These are phyloP conservation scores for Arctium minus DNA, from an alignment of 129 eudicot genomes.

Conservation along the genomic window DNA sequence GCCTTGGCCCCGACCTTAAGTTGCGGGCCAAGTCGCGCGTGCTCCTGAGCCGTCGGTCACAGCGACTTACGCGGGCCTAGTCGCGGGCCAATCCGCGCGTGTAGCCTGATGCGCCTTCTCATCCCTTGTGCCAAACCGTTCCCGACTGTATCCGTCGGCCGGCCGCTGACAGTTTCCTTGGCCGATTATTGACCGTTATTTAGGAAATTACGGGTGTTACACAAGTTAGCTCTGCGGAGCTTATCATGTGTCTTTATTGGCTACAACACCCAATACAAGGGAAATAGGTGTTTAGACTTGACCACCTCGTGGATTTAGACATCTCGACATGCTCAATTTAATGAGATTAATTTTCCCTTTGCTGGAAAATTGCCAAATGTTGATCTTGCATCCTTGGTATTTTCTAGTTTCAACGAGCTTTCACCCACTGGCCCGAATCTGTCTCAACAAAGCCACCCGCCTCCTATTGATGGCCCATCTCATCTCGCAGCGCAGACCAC, in stretches of 20 bases:
- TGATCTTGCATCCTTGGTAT: neutral
- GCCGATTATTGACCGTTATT: no score
- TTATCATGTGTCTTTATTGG: neutral
- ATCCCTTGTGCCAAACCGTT: no score
- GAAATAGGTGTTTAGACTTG: neutral
- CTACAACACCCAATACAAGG: neutral
- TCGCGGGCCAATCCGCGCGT: no score
- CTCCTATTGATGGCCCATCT: neutral
- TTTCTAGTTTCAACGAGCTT: neutral
- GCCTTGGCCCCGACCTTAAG: no score
- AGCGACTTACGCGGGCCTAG: no score
- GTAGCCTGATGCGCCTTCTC: no score
- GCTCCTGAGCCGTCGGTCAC: no score
- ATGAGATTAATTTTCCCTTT: neutral
- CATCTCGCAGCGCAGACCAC: no score
- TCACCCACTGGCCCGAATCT: neutral
- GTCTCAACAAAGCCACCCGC: neutral
- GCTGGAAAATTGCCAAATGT: neutral
- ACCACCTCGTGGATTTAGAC: neutral
- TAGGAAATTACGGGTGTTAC: no score
- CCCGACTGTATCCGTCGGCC: no score
- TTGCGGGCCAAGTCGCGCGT: no score
- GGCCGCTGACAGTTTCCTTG: no score
- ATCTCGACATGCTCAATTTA: neutral
- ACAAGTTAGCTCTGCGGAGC: neutral